Evolutionary conservation across 148 eudicot species (phyloP).

Genomic region (Persicaria maculosa): DNA sequence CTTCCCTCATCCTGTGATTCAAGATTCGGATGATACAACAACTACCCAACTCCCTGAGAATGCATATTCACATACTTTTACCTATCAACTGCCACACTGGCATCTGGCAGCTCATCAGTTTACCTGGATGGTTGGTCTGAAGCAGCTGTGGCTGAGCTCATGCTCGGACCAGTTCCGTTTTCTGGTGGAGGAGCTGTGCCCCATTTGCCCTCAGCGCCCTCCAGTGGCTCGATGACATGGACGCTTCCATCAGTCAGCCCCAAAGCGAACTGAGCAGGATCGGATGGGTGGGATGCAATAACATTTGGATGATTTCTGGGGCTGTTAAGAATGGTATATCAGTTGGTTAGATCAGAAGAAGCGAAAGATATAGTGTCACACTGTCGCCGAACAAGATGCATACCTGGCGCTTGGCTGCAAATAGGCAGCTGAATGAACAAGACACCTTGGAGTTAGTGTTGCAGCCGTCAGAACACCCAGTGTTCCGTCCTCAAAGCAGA

Average conservation of each 20-base stretch:
- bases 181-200: constrained; percentile 35
- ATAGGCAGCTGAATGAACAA: constrained; percentile 46
- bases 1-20: neutral
- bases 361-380: no score
- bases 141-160: constrained; percentile 25
- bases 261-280: constrained; percentile 54
- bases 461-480: constrained; percentile 31
- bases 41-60: neutral
- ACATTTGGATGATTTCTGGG: constrained; percentile 41
- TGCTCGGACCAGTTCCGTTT: constrained; percentile 43
- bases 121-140: constrained; percentile 33
- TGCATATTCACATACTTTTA: constrained; percentile 7
- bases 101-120: neutral
- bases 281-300: constrained; percentile 62
- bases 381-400: neutral
- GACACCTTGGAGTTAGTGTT: constrained; percentile 40
- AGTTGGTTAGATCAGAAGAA: neutral
- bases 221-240: constrained; percentile 58
- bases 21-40: neutral
- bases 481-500: constrained; percentile 44
- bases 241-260: constrained; percentile 76
- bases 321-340: constrained; percentile 20
- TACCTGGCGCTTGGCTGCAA: constrained; percentile 43
- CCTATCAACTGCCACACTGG: neutral
- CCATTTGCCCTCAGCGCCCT: constrained; percentile 55